Conservation (phyloP, 2,329 filamentous ascomycete species). For the Aureobasidium sp. region DNA sequence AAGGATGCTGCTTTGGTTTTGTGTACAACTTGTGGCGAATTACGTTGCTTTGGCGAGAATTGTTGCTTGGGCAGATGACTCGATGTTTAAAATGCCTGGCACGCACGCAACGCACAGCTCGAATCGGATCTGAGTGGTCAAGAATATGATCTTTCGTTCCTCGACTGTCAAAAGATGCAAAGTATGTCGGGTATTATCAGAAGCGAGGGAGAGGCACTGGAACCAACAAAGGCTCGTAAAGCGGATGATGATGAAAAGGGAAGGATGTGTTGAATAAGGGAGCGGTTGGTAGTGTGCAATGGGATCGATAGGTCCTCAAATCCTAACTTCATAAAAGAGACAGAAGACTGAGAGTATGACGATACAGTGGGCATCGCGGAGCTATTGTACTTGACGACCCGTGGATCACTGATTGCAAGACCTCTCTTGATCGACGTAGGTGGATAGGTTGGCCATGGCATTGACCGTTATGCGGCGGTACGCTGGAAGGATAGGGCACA, state of each 20-base stretch:
- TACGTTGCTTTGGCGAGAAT: neutral
- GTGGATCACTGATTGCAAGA: neutral
- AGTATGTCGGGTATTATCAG: neutral
- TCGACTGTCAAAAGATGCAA: neutral
- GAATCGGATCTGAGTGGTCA: neutral
- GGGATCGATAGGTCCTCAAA: neutral
- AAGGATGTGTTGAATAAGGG: neutral
- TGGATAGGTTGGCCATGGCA: conserved; percentile 3
- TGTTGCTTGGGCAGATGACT: neutral
- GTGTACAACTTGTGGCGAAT: neutral
- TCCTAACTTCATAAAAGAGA: neutral
- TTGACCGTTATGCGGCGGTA: neutral
- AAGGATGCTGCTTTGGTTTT: neutral
- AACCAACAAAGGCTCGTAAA: neutral
- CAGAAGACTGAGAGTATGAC: conserved; percentile 4
- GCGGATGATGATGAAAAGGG: too few relatives aligned
- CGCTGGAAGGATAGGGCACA: neutral
- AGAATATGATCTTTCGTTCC: neutral
- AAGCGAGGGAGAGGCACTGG: neutral
- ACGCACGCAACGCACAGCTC: conserved; percentile 1
- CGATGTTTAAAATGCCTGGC: neutral
- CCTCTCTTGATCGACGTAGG: conserved; percentile 1
- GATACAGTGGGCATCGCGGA: neutral
- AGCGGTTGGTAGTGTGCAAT: neutral
- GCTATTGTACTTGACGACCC: neutral